Evolutionary conservation across 2,329 filamentous ascomycete species (phyloP), one percentile per base, ranked within the genome.

Genomic region (Ramichloridium luteum): DNA sequence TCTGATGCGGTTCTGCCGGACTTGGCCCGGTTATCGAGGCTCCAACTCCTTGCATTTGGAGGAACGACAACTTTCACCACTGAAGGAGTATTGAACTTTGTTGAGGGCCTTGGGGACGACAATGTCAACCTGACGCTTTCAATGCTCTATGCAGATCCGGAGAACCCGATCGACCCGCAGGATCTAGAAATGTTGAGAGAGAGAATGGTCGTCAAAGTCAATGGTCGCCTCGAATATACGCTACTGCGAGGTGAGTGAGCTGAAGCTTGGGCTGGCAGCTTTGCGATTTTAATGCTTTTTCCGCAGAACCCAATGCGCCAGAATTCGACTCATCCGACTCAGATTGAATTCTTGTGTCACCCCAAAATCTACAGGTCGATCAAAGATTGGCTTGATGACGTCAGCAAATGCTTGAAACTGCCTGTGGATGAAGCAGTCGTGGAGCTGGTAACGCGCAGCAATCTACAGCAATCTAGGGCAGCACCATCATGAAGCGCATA

Each of bases 401-500:
- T n/a, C n/a, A n/a, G n/a, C n/a, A n/a, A n/a, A n/a, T n/a, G n/a
- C n/a, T n/a, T n/a, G n/a, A n/a, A n/a, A n/a, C n/a, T n/a, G n/a
- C n/a, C n/a, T n/a, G n/a, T n/a, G n/a, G n/a, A n/a, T n/a, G n/a
- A n/a, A n/a, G n/a, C n/a, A n/a, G n/a, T n/a, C n/a, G n/a, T n/a
- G n/a, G n/a, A n/a, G n/a, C n/a, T n/a, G n/a, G n/a, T n/a, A n/a
- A n/a, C n/a, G n/a, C n/a, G n/a, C n/a, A n/a, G n/a, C n/a, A n/a
- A n/a, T n/a, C n/a, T n/a, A n/a, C n/a, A n/a, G n/a, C n/a, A n/a
- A n/a, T n/a, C n/a, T n/a, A n/a, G n/a, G n/a, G n/a, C n/a, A n/a
- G n/a, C n/a, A n/a, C n/a, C n/a, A n/a, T n/a, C n/a, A 54, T 51
- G 42, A 63, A 57, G 44, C 63, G 76, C 37, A 75, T 93, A 27